phyloP scores from a whole-genome alignment of 257 asterid species.

The Avicennia marina region DNA sequence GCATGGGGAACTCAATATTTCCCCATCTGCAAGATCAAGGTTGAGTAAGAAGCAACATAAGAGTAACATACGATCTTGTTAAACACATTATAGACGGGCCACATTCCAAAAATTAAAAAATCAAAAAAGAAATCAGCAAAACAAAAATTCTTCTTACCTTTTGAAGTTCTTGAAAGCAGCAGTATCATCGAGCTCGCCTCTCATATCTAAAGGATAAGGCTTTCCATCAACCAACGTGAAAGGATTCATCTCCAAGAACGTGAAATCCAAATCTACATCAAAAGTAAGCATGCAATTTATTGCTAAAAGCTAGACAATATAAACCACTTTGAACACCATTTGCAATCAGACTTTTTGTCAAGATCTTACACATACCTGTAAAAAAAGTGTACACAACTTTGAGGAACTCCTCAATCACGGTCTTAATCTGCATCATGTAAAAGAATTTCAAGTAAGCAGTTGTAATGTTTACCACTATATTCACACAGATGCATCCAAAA shows the following conservation, averaged over 20 bases:
- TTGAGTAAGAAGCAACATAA: background rate
- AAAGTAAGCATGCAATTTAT: slow-evolving; percentile 3
- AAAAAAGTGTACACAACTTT: slow-evolving; percentile 54
- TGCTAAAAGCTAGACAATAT: slow-evolving; percentile 12
- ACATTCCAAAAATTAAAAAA: background rate
- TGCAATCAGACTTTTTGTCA: background rate
- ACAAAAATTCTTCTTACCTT: slow-evolving; percentile 40
- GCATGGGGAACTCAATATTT: slow-evolving; percentile 82
- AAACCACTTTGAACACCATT: background rate
- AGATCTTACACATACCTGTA: slow-evolving; percentile 38
- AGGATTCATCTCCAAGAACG: slow-evolving; percentile 97
- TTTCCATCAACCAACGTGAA: slow-evolving; percentile 84
- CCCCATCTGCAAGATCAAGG: slow-evolving; percentile 68
- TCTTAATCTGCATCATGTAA: slow-evolving; percentile 50
- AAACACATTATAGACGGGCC: background rate
- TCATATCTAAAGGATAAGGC: slow-evolving; percentile 94
- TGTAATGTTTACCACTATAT: too few species aligned
- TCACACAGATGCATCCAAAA: background rate
- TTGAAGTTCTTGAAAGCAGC: slow-evolving; percentile 97
- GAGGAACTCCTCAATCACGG: slow-evolving; percentile 79
- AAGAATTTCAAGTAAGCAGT: background rate
- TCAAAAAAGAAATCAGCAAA: slow-evolving; percentile 6
- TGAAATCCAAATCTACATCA: slow-evolving; percentile 76
- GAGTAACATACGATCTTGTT: background rate
- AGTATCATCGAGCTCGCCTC: slow-evolving; percentile 98